These are phyloP conservation scores for Silene conica DNA, from an alignment of 148 eudicot species.

Conservation along the genomic window DNA sequence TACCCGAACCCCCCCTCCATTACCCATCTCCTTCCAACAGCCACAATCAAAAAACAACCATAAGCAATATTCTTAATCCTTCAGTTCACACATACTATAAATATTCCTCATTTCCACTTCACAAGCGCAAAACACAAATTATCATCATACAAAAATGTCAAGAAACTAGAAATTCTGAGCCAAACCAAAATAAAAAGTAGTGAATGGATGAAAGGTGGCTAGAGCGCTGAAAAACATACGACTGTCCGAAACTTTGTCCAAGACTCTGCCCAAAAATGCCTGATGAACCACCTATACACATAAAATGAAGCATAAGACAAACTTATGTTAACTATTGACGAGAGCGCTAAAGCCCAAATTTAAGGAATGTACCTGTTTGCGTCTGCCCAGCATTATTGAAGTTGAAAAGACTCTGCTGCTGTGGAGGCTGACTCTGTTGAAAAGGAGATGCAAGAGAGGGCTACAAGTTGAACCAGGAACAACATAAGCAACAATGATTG, in stretches of 20 bases:
- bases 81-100: not conserved
- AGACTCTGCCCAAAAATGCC: constrained; percentile 26
- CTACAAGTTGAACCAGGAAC: constrained; percentile 36
- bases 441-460: constrained; percentile 65
- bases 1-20: not conserved
- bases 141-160: not conserved
- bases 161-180: not conserved
- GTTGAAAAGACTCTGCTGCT: constrained; percentile 49
- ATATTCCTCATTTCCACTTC: not conserved
- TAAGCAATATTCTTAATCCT: not conserved
- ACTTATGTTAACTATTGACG: not conserved
- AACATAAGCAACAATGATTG: not conserved
- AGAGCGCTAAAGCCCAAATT: not conserved
- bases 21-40: not conserved
- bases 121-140: not conserved
- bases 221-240: constrained; percentile 8
- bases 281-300: constrained; percentile 52
- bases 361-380: constrained; percentile 44
- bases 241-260: constrained; percentile 7
- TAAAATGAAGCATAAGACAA: constrained; percentile 17
- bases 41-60: not conserved
- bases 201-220: constrained; percentile 1
- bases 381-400: constrained; percentile 63
- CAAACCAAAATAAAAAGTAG: not conserved
- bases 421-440: constrained; percentile 59